Evolutionary conservation across 805 yeast species (phyloP).

Genomic region (Wilhelminamyces savonicus): DNA sequence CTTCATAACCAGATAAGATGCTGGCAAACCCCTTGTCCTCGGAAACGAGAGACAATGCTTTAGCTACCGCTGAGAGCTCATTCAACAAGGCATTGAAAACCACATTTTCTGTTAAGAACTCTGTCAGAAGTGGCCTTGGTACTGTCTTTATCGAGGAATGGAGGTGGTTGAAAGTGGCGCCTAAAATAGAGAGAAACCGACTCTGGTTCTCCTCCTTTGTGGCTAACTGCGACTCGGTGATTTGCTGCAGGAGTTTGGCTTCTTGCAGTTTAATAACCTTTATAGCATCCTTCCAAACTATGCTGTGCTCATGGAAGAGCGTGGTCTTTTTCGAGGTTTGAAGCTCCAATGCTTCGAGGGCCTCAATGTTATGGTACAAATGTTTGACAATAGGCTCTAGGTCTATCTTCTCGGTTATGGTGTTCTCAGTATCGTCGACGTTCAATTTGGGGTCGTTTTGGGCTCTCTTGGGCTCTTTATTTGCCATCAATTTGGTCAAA

Average conservation of each 20-base stretch:
- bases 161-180: too few species aligned
- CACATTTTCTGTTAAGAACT: too few species aligned
- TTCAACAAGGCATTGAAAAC: constrained; percentile 10
- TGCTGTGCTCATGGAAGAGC: constrained; percentile 19
- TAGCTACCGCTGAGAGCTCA: constrained; percentile 16
- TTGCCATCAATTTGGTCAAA: too few species aligned
- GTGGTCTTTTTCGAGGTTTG: constrained; percentile 21
- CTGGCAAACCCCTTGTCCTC: not conserved
- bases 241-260: constrained; percentile 10
- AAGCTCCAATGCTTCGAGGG: constrained; percentile 17
- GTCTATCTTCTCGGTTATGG: constrained; percentile 26
- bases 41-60: constrained; percentile 8
- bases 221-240: constrained; percentile 9
- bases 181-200: too few species aligned
- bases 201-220: too few species aligned
- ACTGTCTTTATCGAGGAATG: too few species aligned
- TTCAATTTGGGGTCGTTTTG: not conserved
- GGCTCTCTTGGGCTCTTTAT: too few species aligned
- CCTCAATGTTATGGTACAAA: constrained; percentile 22
- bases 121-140: too few species aligned
- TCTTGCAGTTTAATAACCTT: constrained; percentile 20
- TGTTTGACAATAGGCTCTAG: constrained; percentile 26
- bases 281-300: constrained; percentile 22
- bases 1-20: not conserved
- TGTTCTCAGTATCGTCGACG: constrained; percentile 29